These are phyloP conservation scores for Amoeboaphelidium protococcarum DNA, from an alignment of 371 early-diverging fungal species.

Conservation along the genomic window DNA sequence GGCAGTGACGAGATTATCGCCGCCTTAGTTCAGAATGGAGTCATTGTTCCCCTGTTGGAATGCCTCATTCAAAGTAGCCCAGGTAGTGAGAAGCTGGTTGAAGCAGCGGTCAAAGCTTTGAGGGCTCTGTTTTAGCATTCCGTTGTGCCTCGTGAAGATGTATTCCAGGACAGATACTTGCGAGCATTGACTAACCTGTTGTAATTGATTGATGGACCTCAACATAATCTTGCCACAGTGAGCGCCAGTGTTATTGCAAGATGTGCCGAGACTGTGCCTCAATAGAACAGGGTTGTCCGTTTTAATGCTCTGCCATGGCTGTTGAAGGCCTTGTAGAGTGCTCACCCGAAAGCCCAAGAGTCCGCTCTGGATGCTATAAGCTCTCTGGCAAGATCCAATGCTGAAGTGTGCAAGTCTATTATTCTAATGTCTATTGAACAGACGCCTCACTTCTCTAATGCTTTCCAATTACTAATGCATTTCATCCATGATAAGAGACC, in stretches of 20 bases:
- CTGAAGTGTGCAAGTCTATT: neutral
- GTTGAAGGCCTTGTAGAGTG: constrained; percentile 9
- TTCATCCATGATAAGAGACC: neutral
- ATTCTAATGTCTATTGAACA: constrained; percentile 34
- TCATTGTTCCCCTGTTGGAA: constrained; percentile 26
- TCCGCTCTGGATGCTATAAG: constrained; percentile 49
- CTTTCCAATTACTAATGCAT: neutral
- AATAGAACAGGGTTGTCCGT: constrained; percentile 26
- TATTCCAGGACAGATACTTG: constrained; percentile 21
- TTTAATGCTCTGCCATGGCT: constrained; percentile 30
- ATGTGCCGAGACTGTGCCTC: constrained; percentile 27
- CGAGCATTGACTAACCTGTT: constrained; percentile 16
- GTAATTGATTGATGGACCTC: neutral
- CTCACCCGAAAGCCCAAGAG: constrained; percentile 27
- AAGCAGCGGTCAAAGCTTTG: constrained; percentile 39
- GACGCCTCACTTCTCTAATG: constrained; percentile 14
- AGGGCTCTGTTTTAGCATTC: constrained; percentile 39
- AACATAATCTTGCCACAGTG: constrained; percentile 20
- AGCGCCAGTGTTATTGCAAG: constrained; percentile 33
- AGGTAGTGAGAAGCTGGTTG: constrained; percentile 18
- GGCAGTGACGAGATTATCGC: constrained; percentile 34
- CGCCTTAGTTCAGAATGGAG: constrained; percentile 27
- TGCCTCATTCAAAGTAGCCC: constrained; percentile 19
- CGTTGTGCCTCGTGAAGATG: constrained; percentile 22
- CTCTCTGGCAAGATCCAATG: constrained; percentile 31